Evolutionary conservation across 2,329 filamentous ascomycete genomes (phyloP).

Genomic region (Celoporthe dispersa): DNA sequence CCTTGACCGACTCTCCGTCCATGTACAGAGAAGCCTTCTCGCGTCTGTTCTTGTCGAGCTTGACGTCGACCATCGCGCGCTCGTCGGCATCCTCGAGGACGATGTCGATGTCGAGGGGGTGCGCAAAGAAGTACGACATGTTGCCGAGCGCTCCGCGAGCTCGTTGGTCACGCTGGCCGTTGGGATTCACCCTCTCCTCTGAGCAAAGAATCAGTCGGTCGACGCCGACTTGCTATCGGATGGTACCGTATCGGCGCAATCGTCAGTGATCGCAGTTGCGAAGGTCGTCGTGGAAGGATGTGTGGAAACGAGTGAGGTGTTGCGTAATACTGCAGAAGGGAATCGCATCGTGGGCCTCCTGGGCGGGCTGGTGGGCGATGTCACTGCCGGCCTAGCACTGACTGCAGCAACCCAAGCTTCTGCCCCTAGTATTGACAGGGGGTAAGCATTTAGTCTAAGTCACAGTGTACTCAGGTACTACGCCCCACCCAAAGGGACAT

Average conservation of each 20-base stretch:
- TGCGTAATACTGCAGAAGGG: constrained; percentile 2
- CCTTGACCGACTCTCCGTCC: constrained; percentile 98
- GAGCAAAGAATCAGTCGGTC: not conserved
- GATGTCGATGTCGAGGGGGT: constrained; percentile 97
- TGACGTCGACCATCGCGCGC: constrained; percentile 93
- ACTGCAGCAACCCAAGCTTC: constrained; percentile 5
- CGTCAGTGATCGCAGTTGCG: not conserved
- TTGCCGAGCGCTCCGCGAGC: constrained; percentile 35
- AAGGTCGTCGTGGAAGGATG: not conserved
- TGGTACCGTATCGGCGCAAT: not conserved
- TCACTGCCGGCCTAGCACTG: constrained; percentile 2
- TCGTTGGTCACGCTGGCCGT: constrained; percentile 28
- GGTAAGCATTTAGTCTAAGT: constrained; percentile 5
- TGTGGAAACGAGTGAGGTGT: not conserved
- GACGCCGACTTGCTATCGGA: not conserved
- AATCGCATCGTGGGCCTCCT: not conserved
- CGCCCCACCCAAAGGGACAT: not conserved
- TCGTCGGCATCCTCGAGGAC: constrained; percentile 95
- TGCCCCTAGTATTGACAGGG: constrained; percentile 3
- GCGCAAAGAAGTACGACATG: constrained; percentile 99
- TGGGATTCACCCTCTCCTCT: not conserved
- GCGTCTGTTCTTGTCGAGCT: constrained; percentile 96
- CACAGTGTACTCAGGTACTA: not conserved
- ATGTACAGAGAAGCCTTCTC: constrained; percentile 97
- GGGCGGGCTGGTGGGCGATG: constrained; percentile 7